Conservation (phyloP, 305 asterid species). For the Solanum hybrid region DNA sequence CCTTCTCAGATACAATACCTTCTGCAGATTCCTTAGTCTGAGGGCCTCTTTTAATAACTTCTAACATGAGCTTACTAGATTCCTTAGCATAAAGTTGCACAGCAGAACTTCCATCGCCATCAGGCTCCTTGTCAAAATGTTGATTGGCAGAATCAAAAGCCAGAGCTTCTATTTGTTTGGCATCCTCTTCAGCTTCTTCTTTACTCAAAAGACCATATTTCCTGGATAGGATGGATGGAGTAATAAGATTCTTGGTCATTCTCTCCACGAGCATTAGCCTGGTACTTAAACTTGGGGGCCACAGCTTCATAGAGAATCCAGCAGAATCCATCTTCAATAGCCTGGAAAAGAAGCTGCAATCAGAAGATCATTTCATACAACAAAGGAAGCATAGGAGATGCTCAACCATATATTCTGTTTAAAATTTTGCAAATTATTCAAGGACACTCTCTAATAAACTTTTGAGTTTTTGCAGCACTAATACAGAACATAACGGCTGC, state of each 20-base stretch:
- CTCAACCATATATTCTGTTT: neutral
- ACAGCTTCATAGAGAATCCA: conserved; percentile 45
- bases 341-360: conserved; percentile 19
- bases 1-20: conserved; percentile 28
- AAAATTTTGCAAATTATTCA: neutral
- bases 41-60: conserved; percentile 74
- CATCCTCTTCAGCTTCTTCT: conserved; percentile 72
- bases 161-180: conserved; percentile 59
- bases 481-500: neutral
- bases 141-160: conserved; percentile 64
- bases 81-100: conserved; percentile 89
- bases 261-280: conserved; percentile 67
- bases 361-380: neutral
- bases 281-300: conserved; percentile 76
- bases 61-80: conserved; percentile 87
- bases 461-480: neutral
- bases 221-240: conserved; percentile 84
- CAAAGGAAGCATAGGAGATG: neutral
- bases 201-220: conserved; percentile 69
- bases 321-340: conserved; percentile 46
- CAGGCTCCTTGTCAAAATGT: conserved; percentile 63
- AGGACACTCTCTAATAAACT: neutral
- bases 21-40: conserved; percentile 37
- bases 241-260: conserved; percentile 66
- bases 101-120: conserved; percentile 86